phyloP scores from a whole-genome alignment of 306 rosid species.

The Carpinus viminea region DNA sequence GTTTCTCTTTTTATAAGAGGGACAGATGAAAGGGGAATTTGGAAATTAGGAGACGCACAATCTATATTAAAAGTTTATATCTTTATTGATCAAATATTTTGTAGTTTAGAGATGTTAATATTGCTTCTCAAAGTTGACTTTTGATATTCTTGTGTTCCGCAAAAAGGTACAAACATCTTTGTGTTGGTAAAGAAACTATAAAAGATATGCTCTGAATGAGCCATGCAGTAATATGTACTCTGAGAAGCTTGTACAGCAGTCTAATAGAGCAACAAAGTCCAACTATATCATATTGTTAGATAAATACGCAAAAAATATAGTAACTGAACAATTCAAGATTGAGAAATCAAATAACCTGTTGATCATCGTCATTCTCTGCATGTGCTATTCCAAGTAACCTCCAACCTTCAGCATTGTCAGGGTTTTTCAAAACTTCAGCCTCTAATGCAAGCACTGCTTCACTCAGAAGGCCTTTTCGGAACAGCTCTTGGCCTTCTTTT shows the following conservation, averaged over 20 bases:
- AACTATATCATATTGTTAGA: background rate
- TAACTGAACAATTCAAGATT: slow-evolving; percentile 25
- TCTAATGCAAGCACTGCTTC: slow-evolving; percentile 99
- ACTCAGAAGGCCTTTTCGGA: slow-evolving; percentile 94
- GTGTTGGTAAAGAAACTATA: background rate
- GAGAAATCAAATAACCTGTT: slow-evolving; percentile 59
- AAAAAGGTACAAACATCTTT: background rate
- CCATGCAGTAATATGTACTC: background rate
- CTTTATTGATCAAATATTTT: background rate
- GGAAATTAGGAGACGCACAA: background rate
- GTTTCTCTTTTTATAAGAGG: background rate
- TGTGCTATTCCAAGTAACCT: slow-evolving; percentile 97
- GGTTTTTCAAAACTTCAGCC: slow-evolving; percentile 97
- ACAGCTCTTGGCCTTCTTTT: slow-evolving; percentile 97
- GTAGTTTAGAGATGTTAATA: background rate
- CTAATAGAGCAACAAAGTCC: background rate
- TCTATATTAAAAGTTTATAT: background rate
- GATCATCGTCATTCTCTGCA: slow-evolving; percentile 99
- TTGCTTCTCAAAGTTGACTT: background rate
- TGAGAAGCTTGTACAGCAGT: slow-evolving; percentile 17
- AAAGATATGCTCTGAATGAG: background rate
- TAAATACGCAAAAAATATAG: slow-evolving; percentile 3
- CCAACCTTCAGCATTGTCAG: slow-evolving; percentile 97
- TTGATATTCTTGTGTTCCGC: background rate
- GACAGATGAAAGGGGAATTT: background rate